Base-by-base conservation (phyloP, 169 alveolate genomes). In the Cryptosporidium tyzzeri region DNA sequence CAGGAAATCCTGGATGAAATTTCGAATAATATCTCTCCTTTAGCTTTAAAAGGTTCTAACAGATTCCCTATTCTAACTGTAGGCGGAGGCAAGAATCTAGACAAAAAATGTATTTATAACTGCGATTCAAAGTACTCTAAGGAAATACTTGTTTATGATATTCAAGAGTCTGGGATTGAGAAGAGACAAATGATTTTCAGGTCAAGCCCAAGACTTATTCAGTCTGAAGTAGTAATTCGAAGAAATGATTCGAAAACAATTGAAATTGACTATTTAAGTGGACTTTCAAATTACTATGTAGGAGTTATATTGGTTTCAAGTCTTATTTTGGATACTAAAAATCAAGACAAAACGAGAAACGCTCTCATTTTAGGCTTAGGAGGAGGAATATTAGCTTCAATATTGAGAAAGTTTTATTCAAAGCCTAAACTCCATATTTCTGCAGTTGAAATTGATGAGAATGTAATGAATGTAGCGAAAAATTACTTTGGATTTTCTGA, bases 161-260 rank as follows among this genome's bases (percentile, higher is more conserved):
- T 62, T 23, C 9, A 53, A 3, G 86, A 73, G 35, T 73, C 70
- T 33, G 86, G 50, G 1, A 16, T 50, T 35, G 39, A 59, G 48
- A 80, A 61, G 18, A 70, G 84, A 70, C 89, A 65, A 39, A 80
- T 80, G 89, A 29, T 80, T 44, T 80, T 80, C 44, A 80, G 37
- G 37, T 80, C 89, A n/a, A 80, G 68, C 53, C 89, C 89, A 9
- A 37, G 89, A 62, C 29, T 80, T 9, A 62, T 80, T 4, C 89
- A 80, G 51, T 80, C 89, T 9, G 89, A 80, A 41, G 74, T 80
- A 12, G 65, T 53, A 14, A 39, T 80, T n/a, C 41, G 23, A 29
- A 67, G 70, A n/a, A 29, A 18, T 0, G 18, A 33, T 10, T 23
- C 51, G 14, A n/a, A n/a, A 5, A 41, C 18, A 35, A 6, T 61